Evolutionary conservation across 108 stramenopile genomes (phyloP), one percentile per base, ranked within the genome.

Genomic region (Seminavis robusta): DNA sequence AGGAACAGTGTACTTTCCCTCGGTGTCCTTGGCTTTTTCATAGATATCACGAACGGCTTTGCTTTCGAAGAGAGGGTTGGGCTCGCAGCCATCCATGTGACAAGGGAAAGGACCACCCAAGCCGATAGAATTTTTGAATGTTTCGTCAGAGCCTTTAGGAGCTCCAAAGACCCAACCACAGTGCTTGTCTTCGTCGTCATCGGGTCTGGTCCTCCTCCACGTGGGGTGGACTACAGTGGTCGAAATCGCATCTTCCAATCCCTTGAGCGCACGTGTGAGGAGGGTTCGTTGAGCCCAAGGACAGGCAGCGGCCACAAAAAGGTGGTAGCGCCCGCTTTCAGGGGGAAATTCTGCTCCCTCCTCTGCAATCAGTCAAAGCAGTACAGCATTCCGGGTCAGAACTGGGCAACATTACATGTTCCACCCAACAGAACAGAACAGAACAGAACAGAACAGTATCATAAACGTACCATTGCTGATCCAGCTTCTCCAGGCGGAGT

Each of bases 1-100:
- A 5, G 97, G 97, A 17, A 94, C 93, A 16, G 94, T 71, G 69
- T 81, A 95, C 69, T 94, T 77, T 15, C 80, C 94, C 24, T 73
- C 77, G 7, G 50, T 59, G 47, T 86, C 86, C 16, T 61, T 68
- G n/a, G 81, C 68, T 44, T 38, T 26, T 32, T 95, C 84, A 60
- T 95, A 97, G 9, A 97, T 24, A 33, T 95, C 88, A 6, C 94
- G 71, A 24, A 97, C 49, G 42, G 47, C 67, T 47, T 69, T 31
- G 37, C 73, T 69, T 26, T 62, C 64, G 44, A 81, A 38, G 37
- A 59, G 11, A 10, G 77, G 79, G 27, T 90, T 54, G 5, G 72
- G 57, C 44, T 77, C 63, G 41, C 70, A 74, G n/a, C 50, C 64
- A 30, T 80, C 74, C 32, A 49, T 52, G 15, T 4, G 34, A 25